Base-by-base conservation (phyloP, 2,329 filamentous ascomycete species). In the Magnaporthiopsis incrustans region DNA sequence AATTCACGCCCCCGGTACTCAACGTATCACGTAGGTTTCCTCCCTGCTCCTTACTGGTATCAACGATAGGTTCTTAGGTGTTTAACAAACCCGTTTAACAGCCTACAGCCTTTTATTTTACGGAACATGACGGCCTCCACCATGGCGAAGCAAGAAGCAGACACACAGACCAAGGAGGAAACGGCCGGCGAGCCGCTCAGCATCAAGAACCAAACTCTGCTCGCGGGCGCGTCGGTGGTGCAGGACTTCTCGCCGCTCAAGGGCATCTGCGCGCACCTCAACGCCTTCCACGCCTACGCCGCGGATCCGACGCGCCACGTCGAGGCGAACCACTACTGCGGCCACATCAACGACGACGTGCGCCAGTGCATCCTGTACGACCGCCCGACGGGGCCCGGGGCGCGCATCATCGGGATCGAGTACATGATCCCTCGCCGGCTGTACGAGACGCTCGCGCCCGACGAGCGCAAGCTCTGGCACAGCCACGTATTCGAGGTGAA, bases 321-420 rank as follows among this genome's bases (percentile, higher is more conserved):
- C 1, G 90, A 95, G 73, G 79, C 91, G 0, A 92, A 95, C 71
- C 91, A 96, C 74, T 96, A 95, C 76, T 96, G 92, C 73, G 83
- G 88, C 1, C 91, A 95, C 70, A 70, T 95, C 4, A 92, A 83
- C 66, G 82, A 88, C 70, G 91, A 95, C 67, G 82, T 96, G 64
- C 85, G 92, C 4, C 91, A 96, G 79, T 96, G 92, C 73, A 84
- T 96, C 35, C 83, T 96, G 67, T 96, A 95, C 77, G 91, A 96
- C 75, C 84, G 85, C 0, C 81, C 87, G 0, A 79, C 81, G 0
- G 59, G 59, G 7, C 79, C 84, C 10, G 83, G 85, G 32, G 91
- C 91, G 0, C 84, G 89, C 0, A 82, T 96, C 25, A 91, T 96
- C 66, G 92, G 91, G 11, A 82, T 96, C 69, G 92, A 96, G 74